Base-by-base conservation (phyloP, 768 basidiomycete species). In the Floccularia luteovirens region DNA sequence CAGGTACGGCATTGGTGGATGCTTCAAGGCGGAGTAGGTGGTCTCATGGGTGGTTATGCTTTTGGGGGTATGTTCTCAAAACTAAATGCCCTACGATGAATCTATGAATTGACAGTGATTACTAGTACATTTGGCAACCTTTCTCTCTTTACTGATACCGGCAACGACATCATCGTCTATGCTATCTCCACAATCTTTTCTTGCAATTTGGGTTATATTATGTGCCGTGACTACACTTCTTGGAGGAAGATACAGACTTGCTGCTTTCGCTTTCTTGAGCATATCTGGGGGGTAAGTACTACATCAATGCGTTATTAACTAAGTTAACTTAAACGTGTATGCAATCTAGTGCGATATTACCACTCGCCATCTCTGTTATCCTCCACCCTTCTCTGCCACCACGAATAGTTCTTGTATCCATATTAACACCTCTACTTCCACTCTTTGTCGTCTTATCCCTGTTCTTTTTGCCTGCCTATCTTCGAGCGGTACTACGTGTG, bases 11-110 rank as follows among this genome's bases (percentile, higher is more conserved):
- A 60, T 20, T 53, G 44, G 22, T 74, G 64, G 53, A 50, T 61
- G 7, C 55, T 82, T 7, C 75, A 74, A 52, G 80, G 82, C 32
- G 82, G 82, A 2, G 44, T 82, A 14, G 82, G 82, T 38, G 82
- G 82, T 12, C 44, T 81, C 16, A 64, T 69, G 11, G 55, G 61
- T 13, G 82, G 81, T 19, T 82, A 69, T 56, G 57, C 64, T 2
- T 79, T 79, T 47, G 81, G 80, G 41, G 50, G 82, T 82, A 51
- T 24, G 74, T 64, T 12, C 32, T 7, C 32, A 34, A 34, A 6
- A 12, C 32, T n/a, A n/a, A n/a, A n/a, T n/a, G n/a, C 14, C 31
- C 30, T 17, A 41, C 24, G 13, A n/a, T 38, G 40, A 3, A 25
- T n/a, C 19, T 27, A 31, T 22, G 38, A 14, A 40, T 38, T 28